These are phyloP conservation scores for Teratosphaeria pseudoeucalypti DNA, from an alignment of 2,329 filamentous ascomycete genomes.

Conservation along the genomic window DNA sequence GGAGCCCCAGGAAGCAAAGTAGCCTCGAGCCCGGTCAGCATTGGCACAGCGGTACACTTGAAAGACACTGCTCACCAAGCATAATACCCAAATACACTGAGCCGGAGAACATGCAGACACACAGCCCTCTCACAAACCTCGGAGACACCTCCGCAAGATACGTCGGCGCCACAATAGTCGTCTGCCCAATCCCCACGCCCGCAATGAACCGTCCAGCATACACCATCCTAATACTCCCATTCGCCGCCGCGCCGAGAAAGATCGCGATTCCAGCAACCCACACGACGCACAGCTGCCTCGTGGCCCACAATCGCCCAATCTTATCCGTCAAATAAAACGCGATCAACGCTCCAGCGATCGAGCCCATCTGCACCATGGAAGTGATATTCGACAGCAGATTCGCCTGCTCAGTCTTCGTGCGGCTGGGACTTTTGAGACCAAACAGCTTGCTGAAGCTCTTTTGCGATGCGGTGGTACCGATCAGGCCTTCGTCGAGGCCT, in stretches of 20 bases:
- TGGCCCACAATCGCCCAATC: constrained; percentile 23
- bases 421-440: constrained; percentile 43
- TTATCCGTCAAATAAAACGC: constrained; percentile 29
- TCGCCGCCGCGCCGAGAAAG: constrained; percentile 38
- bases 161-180: constrained; percentile 46
- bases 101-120: constrained; percentile 59
- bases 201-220: constrained; percentile 32
- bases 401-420: constrained; percentile 49
- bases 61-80: constrained; percentile 27
- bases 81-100: constrained; percentile 69
- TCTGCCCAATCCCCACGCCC: constrained; percentile 38
- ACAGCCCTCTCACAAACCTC: constrained; percentile 44
- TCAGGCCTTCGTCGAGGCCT: constrained; percentile 72
- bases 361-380: constrained; percentile 72
- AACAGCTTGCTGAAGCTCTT: constrained; percentile 53
- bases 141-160: constrained; percentile 46
- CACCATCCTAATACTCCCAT: constrained; percentile 24
- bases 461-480: constrained; percentile 47
- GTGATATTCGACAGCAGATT: constrained; percentile 56
- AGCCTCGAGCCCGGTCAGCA: constrained; percentile 36
- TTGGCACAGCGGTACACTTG: not conserved
- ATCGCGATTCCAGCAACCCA: constrained; percentile 21
- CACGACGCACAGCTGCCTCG: constrained; percentile 17
- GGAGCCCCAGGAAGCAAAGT: constrained; percentile 56
- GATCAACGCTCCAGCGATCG: constrained; percentile 58